Evolutionary conservation across 768 basidiomycete genomes (phyloP), one percentile per base, ranked within the genome.

Genomic region (Tricholoma flavovirens): DNA sequence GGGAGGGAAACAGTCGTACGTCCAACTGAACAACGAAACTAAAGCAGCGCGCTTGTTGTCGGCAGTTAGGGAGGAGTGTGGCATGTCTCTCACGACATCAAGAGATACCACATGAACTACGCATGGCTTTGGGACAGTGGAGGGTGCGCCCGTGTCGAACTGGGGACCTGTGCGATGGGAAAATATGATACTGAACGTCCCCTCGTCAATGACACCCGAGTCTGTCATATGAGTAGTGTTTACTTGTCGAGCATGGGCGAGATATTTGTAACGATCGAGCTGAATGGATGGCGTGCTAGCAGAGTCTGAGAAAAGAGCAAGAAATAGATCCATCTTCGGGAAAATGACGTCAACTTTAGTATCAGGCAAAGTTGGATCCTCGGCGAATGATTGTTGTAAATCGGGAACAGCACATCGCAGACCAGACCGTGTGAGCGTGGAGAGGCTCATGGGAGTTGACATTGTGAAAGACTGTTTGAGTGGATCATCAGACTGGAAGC

Each of bases 21-120:
- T 54, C 53, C 53, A 54, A 14, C 53, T 54, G 53, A n/a, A 45
- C 32, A 54, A 38, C 21, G 53, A 54, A 29, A 42, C 7, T 30
- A 54, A 19, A 9, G 53, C 53, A 14, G 42, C 53, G 26, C 53
- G 53, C 2, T 49, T 11, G 7, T 35, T 12, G 2, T 14, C 14
- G 5, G 22, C 22, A 22, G 26, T 22, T 14, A 19, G 45, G 9
- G 45, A 33, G 8, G 35, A 35, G 46, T 49, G 11, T 14, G 35
- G 17, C 45, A 48, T 48, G 22, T 24, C 14, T 15, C 12, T 9
- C 6, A 49, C 46, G 4, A 12, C 29, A 26, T 49, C 46, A 12
- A 49, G 46, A 7, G 46, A 49, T 1, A 49, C 29, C 4, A 49
- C 46, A 10, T 49, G 46, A 8, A 49, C 46, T 4, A 49, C 46